These are phyloP conservation scores for Penicillium tannophilum DNA, from an alignment of 495 filamentous ascomycete genomes.

Conservation along the genomic window DNA sequence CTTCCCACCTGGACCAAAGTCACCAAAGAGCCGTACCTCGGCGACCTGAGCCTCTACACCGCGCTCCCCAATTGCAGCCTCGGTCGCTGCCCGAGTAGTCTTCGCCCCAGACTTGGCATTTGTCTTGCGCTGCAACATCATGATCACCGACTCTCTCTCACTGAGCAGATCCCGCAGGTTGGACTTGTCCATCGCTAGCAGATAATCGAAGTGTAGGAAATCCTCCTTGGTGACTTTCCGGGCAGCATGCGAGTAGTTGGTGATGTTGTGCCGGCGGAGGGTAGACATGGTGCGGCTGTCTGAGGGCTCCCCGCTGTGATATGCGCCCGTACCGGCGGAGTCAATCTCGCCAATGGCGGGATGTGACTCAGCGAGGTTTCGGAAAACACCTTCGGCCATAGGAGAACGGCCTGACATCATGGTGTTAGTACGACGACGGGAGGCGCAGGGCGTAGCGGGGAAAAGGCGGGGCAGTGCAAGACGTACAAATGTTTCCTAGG, in stretches of 20 bases:
- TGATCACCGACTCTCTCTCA: conserved; percentile 53
- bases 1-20: conserved; percentile 69
- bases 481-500: conserved; percentile 90
- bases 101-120: conserved; percentile 29
- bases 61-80: conserved; percentile 35
- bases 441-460: conserved; percentile 8
- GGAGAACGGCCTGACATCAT: conserved; percentile 63
- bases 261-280: conserved; percentile 71
- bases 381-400: conserved; percentile 95
- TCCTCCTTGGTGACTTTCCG: conserved; percentile 71
- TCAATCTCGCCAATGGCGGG: conserved; percentile 72
- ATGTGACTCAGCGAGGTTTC: conserved; percentile 60
- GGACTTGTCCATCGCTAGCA: conserved; percentile 91
- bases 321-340: conserved; percentile 86
- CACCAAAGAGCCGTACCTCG: conserved; percentile 79
- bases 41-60: conserved; percentile 40
- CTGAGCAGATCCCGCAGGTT: conserved; percentile 74
- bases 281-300: conserved; percentile 86
- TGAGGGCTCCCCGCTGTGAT: conserved; percentile 71
- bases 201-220: conserved; percentile 85
- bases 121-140: conserved; percentile 43
- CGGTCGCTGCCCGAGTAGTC: conserved; percentile 29
- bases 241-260: conserved; percentile 73
- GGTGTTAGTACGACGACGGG: background rate
- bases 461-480: conserved; percentile 6